Evolutionary conservation across 139 green algal species (phyloP).

Genomic region (Protoeuglena noctilucae): DNA sequence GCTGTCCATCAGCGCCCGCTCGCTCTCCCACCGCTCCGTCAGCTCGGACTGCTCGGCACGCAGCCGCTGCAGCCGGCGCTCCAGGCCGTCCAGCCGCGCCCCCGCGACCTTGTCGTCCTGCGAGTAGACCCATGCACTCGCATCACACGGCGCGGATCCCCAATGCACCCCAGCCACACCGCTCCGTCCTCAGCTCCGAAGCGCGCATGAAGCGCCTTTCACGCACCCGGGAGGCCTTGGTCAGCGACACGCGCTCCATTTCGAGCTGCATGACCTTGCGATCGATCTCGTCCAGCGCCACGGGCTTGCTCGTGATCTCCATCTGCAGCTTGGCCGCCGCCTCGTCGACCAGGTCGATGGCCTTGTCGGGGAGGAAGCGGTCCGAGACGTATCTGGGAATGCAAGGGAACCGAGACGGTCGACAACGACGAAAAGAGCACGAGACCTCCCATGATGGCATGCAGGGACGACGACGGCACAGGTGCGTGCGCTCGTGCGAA

Average conservation of each 20-base stretch:
- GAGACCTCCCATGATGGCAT: no score
- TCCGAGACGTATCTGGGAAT: constrained; percentile 95
- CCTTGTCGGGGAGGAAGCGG: constrained; percentile 82
- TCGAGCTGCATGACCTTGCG: constrained; percentile 65
- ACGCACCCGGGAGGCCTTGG: constrained; percentile 36
- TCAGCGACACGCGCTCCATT: constrained; percentile 80
- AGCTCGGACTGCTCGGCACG: constrained; percentile 60
- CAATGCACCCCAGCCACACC: no score
- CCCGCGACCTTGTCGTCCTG: constrained; percentile 41
- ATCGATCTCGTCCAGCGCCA: constrained; percentile 87
- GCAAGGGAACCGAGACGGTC: no score
- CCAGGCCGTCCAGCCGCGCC: constrained; percentile 48
- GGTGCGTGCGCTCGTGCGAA: no score
- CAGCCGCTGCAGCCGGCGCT: constrained; percentile 57
- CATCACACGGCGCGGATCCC: no score
- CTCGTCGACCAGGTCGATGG: constrained; percentile 93
- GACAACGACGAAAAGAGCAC: no score
- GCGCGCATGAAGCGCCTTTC: not conserved
- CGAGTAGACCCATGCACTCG: not conserved
- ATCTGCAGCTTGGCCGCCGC: constrained; percentile 95
- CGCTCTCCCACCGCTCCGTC: constrained; percentile 52
- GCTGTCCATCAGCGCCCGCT: constrained; percentile 59
- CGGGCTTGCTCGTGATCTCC: constrained; percentile 96
- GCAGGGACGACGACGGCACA: no score
- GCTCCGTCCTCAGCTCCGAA: not conserved